These are phyloP conservation scores for Basidioascus undulatus DNA, from an alignment of 768 basidiomycete species.

Conservation along the genomic window DNA sequence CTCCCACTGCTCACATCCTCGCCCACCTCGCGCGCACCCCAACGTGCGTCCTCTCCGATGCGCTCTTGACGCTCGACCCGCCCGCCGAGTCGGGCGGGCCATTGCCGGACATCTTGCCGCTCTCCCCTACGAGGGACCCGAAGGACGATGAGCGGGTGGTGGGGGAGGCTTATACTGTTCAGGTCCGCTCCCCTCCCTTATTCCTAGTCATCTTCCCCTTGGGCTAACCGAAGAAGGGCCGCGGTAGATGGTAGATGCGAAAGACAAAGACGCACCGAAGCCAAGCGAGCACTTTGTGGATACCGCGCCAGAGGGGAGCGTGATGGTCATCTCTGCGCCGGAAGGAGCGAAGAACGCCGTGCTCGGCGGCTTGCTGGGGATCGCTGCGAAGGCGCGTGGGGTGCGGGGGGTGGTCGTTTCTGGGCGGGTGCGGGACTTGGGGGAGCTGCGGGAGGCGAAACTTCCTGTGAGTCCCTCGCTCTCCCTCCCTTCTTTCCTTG, in stretches of 20 bases:
- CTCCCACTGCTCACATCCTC: too few species aligned
- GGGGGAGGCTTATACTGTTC: too few species aligned
- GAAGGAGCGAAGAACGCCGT: conserved; percentile 45
- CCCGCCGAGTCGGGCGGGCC: too few species aligned
- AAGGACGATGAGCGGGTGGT: too few species aligned
- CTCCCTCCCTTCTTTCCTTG: neutral
- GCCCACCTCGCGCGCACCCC: too few species aligned
- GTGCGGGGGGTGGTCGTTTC: conserved; percentile 18
- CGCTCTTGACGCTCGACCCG: too few species aligned
- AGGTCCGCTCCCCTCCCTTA: too few species aligned
- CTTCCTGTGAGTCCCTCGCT: conserved; percentile 30
- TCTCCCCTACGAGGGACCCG: too few species aligned
- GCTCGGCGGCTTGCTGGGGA: conserved; percentile 21
- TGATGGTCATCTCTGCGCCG: conserved; percentile 59
- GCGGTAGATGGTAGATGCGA: conserved; percentile 41
- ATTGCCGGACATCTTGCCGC: too few species aligned
- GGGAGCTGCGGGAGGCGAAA: conserved; percentile 39
- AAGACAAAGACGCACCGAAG: conserved; percentile 36
- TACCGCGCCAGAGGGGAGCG: conserved; percentile 33
- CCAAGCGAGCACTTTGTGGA: conserved; percentile 59
- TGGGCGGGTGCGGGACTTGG: conserved; percentile 60
- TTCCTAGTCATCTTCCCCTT: too few species aligned
- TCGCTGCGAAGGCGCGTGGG: neutral
- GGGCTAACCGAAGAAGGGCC: too few species aligned
- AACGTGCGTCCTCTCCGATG: too few species aligned